Evolutionary conservation across 768 basidiomycete species (phyloP), one percentile per base, ranked within the genome.

Genomic region (Tephrocybe sp.): DNA sequence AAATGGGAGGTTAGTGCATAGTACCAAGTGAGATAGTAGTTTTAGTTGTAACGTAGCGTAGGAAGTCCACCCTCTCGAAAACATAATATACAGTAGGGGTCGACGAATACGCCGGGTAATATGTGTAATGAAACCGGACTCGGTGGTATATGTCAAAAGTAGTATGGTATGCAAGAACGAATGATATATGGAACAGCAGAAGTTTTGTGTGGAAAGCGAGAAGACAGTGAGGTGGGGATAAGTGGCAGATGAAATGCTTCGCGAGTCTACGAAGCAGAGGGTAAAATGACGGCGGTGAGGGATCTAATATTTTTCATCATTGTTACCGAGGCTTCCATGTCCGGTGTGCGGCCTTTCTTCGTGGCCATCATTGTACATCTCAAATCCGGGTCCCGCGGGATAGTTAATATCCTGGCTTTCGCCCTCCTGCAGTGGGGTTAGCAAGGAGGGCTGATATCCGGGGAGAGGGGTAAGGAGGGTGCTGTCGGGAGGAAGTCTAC

Each of bases 401-500:
- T 67, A 67, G 18, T 45, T 37, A 51, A 67, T 18, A 51, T 51
- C 49, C 18, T 28, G 43, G 53, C 55, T 52, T 37, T 55, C 58
- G 15, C 52, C 48, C 12, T 48, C 60, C 37, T 68, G 69, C 37
- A 69, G 44, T 18, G 68, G 60, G 28, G 69, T 64, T 35, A 74
- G 56, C 48, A 74, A 54, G n/a, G 76, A 63, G 24, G 74, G 59
- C 52, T 77, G 75, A 57, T 84, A 86, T 18, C 82, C 78, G 4
- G 81, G 74, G 16, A 87, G 71, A n/a, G 87, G 85, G 26, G 86
- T 88, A 53, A 89, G 70, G 46, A 89, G 72, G 21, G 83, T 87
- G 65, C 83, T 87, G 59, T 82, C 78, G 25, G 80, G 68, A 15
- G 84, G 80, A 24, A 88, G 71, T 35, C 83, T 75, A 54, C 63